Percentiles rank a stretch among this genome's conserved stretches.
phyloP scores from a whole-genome alignment of 192 early-diverging fungal species.

The Backusella tarrabulga region DNA sequence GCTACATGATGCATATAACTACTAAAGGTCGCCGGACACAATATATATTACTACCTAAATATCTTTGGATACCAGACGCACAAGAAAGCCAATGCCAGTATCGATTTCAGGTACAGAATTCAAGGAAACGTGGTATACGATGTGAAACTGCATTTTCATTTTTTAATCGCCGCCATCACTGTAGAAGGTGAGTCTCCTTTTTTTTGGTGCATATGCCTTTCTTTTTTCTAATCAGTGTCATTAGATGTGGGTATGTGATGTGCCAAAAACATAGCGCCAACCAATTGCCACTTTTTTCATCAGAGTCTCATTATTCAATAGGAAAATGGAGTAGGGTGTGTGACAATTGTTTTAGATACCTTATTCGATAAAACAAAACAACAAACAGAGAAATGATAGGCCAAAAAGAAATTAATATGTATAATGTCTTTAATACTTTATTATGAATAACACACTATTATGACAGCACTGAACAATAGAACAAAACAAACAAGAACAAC shows the following conservation, averaged over 20 bases:
- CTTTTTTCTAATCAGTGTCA: not conserved
- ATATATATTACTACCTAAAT: constrained; percentile 9
- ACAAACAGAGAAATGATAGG: not conserved
- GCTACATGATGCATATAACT: constrained; percentile 17
- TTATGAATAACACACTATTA: not conserved
- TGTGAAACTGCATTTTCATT: constrained; percentile 28
- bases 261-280: constrained; percentile 28
- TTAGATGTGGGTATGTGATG: constrained; percentile 26
- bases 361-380: constrained; percentile 7
- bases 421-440: not conserved
- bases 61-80: constrained; percentile 25
- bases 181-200: constrained; percentile 19
- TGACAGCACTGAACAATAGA: not conserved
- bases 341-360: constrained; percentile 20
- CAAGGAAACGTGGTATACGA: not conserved
- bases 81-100: constrained; percentile 27
- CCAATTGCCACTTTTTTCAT: constrained; percentile 18
- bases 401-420: not conserved
- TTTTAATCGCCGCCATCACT: constrained; percentile 32
- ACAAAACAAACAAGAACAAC: not conserved
- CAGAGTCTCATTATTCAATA: not conserved
- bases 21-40: not conserved
- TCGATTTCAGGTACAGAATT: constrained; percentile 1
- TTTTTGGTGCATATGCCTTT: not conserved
- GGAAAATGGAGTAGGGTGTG: constrained; percentile 32